These are phyloP conservation scores for Seiridium unicorne DNA, from an alignment of 2,329 filamentous ascomycete genomes.

Conservation along the genomic window DNA sequence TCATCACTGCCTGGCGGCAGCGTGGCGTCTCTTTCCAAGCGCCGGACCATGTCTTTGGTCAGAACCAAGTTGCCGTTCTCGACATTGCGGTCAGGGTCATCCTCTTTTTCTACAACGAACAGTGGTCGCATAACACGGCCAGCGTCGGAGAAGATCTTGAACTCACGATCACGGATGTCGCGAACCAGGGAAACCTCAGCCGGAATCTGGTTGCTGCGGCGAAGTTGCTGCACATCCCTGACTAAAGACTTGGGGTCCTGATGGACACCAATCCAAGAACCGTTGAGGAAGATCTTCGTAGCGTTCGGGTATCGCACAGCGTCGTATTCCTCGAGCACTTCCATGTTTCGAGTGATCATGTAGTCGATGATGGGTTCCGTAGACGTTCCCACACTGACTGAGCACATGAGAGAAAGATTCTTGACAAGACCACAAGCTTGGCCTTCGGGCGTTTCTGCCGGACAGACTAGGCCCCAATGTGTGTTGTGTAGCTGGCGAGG, in stretches of 20 bases:
- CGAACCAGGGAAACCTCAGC: conserved; percentile 93
- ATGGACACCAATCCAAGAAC: conserved; percentile 96
- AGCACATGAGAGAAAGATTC: conserved; percentile 97
- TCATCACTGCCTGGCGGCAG: conserved; percentile 56
- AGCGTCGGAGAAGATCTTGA: conserved; percentile 97
- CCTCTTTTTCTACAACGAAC: conserved; percentile 89
- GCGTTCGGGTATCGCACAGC: conserved; percentile 82
- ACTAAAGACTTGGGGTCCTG: conserved; percentile 85
- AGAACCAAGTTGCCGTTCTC: conserved; percentile 72
- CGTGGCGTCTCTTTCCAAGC: conserved; percentile 72
- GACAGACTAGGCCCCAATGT: conserved; percentile 96
- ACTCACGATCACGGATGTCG: conserved; percentile 95
- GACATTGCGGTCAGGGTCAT: conserved; percentile 61
- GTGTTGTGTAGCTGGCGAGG: conserved; percentile 97
- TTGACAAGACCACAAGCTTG: conserved; percentile 98
- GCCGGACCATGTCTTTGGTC: conserved; percentile 76
- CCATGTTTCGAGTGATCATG: conserved; percentile 95
- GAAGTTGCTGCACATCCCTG: conserved; percentile 71
- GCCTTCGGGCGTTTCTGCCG: conserved; percentile 95
- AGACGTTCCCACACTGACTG: conserved; percentile 92
- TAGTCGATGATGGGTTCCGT: conserved; percentile 90
- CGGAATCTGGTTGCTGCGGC: conserved; percentile 79
- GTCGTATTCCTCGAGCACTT: conserved; percentile 93
- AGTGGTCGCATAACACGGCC: conserved; percentile 91
- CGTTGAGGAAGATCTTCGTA: conserved; percentile 97